A percentile compares a stretch with the other conserved stretches of the same genome.
Evolutionary conservation across 352 stramenopile species (phyloP).

Genomic region (Phytophthora palmivora): DNA sequence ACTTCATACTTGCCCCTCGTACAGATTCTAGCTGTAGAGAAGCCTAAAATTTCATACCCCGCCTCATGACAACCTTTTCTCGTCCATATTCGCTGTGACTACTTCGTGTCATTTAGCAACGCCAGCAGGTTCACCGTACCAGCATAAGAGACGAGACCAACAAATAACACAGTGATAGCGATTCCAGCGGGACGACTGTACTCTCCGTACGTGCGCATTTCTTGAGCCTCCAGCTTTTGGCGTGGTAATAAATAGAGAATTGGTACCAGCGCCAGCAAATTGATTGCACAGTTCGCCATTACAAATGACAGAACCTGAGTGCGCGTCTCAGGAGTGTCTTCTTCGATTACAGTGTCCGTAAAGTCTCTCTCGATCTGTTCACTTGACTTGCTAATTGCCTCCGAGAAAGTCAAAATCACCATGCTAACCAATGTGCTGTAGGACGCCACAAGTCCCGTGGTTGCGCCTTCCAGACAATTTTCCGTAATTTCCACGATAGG

Average conservation of each 20-base stretch:
- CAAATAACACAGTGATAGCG: constrained; percentile 46
- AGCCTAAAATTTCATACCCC: not conserved
- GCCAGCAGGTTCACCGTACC: constrained; percentile 52
- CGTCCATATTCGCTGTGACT: not conserved
- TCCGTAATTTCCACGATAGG: constrained; percentile 80
- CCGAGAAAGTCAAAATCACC: constrained; percentile 65
- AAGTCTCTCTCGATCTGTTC: constrained; percentile 48
- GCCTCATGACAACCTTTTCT: constrained; percentile 14
- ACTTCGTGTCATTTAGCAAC: constrained; percentile 43
- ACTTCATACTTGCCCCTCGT: constrained; percentile 18
- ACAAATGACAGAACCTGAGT: constrained; percentile 49
- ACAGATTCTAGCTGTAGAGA: constrained; percentile 9
- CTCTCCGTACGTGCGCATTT: constrained; percentile 65
- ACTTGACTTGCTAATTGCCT: constrained; percentile 62
- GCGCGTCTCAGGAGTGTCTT: constrained; percentile 43
- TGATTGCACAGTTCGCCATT: constrained; percentile 55
- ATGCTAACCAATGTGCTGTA: constrained; percentile 73
- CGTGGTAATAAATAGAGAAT: constrained; percentile 75
- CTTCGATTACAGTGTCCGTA: constrained; percentile 32
- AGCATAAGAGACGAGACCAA: constrained; percentile 51
- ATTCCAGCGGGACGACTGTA: constrained; percentile 52
- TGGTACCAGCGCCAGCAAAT: constrained; percentile 57
- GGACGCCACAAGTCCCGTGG: constrained; percentile 64
- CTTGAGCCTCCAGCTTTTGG: constrained; percentile 69
- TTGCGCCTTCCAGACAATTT: constrained; percentile 75